A percentile compares a stretch with the other conserved stretches of the same genome.
phyloP scores from a whole-genome alignment of 129 eudicot species.

The Sambucus nigra region DNA sequence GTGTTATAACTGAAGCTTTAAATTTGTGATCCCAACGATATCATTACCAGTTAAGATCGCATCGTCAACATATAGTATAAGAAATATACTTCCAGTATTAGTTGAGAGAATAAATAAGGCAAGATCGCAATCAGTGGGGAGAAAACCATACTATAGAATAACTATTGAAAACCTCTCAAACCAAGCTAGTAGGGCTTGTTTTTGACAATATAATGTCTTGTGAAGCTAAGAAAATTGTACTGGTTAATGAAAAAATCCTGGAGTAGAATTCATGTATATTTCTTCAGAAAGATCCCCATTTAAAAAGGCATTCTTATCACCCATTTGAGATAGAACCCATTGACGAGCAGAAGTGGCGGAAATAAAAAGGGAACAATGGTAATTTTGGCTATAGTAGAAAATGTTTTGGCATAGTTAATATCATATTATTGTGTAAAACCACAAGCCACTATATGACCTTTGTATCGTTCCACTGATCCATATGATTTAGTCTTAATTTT shows the following conservation, averaged over 20 bases:
- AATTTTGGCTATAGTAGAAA: background rate
- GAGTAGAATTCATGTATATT: background rate
- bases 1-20: too few relatives aligned
- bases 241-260: background rate
- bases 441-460: background rate
- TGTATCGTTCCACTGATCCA: background rate
- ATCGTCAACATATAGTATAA: too few relatives aligned
- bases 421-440: slow-evolving; percentile 3
- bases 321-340: background rate
- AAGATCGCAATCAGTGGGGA: background rate
- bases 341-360: too few relatives aligned
- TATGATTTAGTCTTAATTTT: background rate
- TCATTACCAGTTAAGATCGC: too few relatives aligned
- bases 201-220: background rate
- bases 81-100: too few relatives aligned
- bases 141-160: background rate
- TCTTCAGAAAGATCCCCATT: background rate
- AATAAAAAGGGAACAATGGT: background rate
- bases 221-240: background rate
- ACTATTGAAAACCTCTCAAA: background rate
- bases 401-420: background rate
- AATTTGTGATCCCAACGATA: too few relatives aligned
- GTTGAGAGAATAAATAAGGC: too few relatives aligned
- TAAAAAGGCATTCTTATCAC: background rate
- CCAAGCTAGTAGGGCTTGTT: slow-evolving; percentile 2